Evolutionary conservation across 2,329 filamentous ascomycete genomes (phyloP).

Genomic region (Sclerotinia glacialis): DNA sequence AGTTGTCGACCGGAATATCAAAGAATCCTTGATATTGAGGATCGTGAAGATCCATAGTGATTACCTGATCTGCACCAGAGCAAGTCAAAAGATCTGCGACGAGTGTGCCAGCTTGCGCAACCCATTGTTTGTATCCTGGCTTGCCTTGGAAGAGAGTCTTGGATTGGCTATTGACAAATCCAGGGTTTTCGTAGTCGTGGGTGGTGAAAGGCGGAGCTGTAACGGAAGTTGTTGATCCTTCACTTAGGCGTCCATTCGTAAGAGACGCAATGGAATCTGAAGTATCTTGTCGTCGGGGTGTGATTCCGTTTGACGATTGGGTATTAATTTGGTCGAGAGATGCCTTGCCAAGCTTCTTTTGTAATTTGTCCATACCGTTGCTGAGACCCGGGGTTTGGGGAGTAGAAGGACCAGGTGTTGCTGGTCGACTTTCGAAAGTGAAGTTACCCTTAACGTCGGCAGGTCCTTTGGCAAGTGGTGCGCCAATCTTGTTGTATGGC

Average conservation of each 20-base stretch:
- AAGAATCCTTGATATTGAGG: slow-evolving; percentile 99
- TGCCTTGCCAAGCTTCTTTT: slow-evolving; percentile 70
- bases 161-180: slow-evolving; percentile 49
- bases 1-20: slow-evolving; percentile 96
- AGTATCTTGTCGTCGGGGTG: slow-evolving; percentile 41
- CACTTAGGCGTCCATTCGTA: slow-evolving; percentile 32
- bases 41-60: slow-evolving; percentile 96
- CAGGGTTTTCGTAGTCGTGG: slow-evolving; percentile 62
- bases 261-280: slow-evolving; percentile 42
- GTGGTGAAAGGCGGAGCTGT: slow-evolving; percentile 48
- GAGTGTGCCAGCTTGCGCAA: slow-evolving; percentile 92
- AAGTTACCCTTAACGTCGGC: slow-evolving; percentile 56
- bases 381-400: slow-evolving; percentile 58
- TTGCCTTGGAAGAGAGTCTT: slow-evolving; percentile 69
- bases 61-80: slow-evolving; percentile 92
- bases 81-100: slow-evolving; percentile 93
- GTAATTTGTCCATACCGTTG: slow-evolving; percentile 67
- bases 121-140: slow-evolving; percentile 97
- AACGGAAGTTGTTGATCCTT: slow-evolving; percentile 32
- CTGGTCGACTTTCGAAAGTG: slow-evolving; percentile 89
- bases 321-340: slow-evolving; percentile 56
- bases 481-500: slow-evolving; percentile 93
- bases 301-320: slow-evolving; percentile 40
- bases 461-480: slow-evolving; percentile 73
- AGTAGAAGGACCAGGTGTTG: slow-evolving; percentile 74